Conservation (phyloP, 129 eudicot species). For the Mikania micrantha region DNA sequence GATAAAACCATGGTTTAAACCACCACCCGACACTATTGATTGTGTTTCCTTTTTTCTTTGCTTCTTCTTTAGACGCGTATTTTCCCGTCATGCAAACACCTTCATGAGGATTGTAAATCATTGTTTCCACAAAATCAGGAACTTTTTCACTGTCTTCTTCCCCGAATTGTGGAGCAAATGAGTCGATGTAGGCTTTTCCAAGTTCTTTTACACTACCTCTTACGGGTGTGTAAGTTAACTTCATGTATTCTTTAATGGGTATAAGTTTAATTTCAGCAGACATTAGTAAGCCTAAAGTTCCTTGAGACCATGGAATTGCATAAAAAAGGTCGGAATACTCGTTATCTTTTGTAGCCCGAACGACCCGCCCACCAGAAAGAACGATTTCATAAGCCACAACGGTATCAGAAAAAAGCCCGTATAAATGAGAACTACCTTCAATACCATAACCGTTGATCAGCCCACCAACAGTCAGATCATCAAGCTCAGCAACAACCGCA, state of each 20-base stretch:
- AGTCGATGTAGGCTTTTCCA: conserved; percentile 71
- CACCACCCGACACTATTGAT: conserved; percentile 75
- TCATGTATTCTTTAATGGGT: conserved; percentile 83
- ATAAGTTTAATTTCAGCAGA: conserved; percentile 94
- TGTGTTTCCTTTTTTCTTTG: conserved; percentile 59
- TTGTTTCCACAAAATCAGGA: conserved; percentile 79
- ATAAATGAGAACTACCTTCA: conserved; percentile 89
- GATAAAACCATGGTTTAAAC: conserved; percentile 91
- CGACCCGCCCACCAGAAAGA: conserved; percentile 70
- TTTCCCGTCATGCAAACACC: conserved; percentile 69
- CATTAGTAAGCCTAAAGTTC: conserved; percentile 88
- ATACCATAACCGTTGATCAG: conserved; percentile 90
- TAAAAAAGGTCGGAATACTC: conserved; percentile 82
- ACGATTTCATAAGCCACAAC: conserved; percentile 89
- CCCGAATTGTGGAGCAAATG: conserved; percentile 75
- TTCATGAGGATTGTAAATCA: conserved; percentile 69
- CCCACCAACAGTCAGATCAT: conserved; percentile 93
- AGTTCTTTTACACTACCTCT: conserved; percentile 58
- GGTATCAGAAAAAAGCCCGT: conserved; percentile 85
- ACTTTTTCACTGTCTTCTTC: conserved; percentile 65
- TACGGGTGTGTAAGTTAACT: conserved; percentile 65
- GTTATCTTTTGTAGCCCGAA: conserved; percentile 84
- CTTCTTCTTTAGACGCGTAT: conserved; percentile 73
- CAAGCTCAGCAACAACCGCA: conserved; percentile 97
- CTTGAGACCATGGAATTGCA: conserved; percentile 96